Evolutionary conservation across 176 grass and related monocot genomes (phyloP).

Genomic region (Raddia guianensis): DNA sequence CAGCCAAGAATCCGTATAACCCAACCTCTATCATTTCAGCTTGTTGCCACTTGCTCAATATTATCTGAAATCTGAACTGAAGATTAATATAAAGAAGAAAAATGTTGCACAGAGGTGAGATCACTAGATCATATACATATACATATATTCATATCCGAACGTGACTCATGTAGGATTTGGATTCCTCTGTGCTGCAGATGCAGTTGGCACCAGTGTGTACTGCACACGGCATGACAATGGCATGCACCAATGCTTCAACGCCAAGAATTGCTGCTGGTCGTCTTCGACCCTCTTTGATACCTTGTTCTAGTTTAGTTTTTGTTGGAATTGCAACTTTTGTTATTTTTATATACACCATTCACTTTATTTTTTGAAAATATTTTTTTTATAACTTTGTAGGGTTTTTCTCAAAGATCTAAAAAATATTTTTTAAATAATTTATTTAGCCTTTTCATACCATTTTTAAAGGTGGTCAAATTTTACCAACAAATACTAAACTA

Average conservation of each 20-base stretch:
- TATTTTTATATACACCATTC: too few relatives aligned
- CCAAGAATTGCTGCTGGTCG: constrained; percentile 23
- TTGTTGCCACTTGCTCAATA: constrained; percentile 6
- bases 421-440: too few relatives aligned
- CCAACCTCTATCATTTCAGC: neutral
- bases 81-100: neutral
- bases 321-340: too few relatives aligned
- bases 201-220: neutral
- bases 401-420: too few relatives aligned
- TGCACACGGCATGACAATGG: constrained; percentile 12
- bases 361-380: too few relatives aligned
- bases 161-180: neutral
- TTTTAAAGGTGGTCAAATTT: too few relatives aligned
- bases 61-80: neutral
- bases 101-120: neutral
- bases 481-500: too few relatives aligned
- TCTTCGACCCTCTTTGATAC: too few relatives aligned
- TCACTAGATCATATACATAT: neutral
- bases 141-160: neutral
- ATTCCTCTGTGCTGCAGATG: neutral
- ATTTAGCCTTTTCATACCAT: too few relatives aligned
- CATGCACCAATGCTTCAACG: constrained; percentile 34
- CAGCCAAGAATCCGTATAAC: neutral
- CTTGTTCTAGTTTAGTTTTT: too few relatives aligned
- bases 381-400: too few relatives aligned